Evolutionary conservation across 768 basidiomycete genomes (phyloP), one percentile per base, ranked within the genome.

Genomic region (Termitomyces sp.): DNA sequence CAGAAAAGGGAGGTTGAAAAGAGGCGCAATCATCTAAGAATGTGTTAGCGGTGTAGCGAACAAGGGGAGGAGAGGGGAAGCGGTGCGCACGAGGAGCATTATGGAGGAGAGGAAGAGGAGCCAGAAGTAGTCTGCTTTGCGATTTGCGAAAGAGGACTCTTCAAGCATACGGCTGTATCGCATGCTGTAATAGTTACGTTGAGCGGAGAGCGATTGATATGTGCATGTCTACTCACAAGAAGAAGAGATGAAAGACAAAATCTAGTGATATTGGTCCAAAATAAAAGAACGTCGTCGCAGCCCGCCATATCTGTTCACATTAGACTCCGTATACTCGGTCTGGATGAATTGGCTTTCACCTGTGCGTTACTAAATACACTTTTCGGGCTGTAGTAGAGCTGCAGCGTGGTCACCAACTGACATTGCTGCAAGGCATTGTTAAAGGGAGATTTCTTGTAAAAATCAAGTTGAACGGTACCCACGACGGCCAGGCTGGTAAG

Each of bases 161-260:
- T 99, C 97, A 3, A 99, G 77, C 88, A 98, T 91, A 48, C 95
- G 82, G 63, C 93, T 95, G 69, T 98, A 98, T 55, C 97, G 80
- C 95, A 98, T 96, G 71, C 95, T 97, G 68, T 30, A 30, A n/a
- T n/a, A 35, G 3, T 5, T 46, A 14, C 26, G n/a, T 10, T 32
- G 6, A 9, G 13, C 26, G 5, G 47, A 5, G 28, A 14, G 16
- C 16, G 20, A 43, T 8, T 40, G 18, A 26, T 10, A 44, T 30
- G 2, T 13, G n/a, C 12, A 30, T 1, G n/a, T 28, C 23, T 12
- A 77, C 95, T 72, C 70, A 96, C 96, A 99, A 97, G 81, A 98
- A 99, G 80, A 98, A 98, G 55, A 99, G 81, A 71, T 98, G 96
- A 74, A 98, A 97, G 59, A 96, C 82, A 66, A 98, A 93, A 72